Base-by-base conservation (phyloP, 2,329 filamentous ascomycete genomes). In the Microdochium paspali region DNA sequence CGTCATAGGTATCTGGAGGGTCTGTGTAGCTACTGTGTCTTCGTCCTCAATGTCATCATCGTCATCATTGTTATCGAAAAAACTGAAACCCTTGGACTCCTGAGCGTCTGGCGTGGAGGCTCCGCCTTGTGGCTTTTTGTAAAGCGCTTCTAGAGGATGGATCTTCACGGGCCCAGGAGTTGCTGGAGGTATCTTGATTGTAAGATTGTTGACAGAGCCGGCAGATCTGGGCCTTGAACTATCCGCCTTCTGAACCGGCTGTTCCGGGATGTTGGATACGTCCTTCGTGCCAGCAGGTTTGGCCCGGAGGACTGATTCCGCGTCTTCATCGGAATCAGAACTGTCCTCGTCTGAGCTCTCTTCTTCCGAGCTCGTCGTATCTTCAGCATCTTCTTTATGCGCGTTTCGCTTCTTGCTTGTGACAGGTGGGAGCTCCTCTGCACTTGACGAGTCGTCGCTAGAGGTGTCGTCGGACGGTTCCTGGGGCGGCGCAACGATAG, bases 121-220 rank as follows among this genome's bases (percentile, higher is more conserved):
- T 3, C 64, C 63, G 26, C 70, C 64, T 30, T 79, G 75, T 0
- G 79, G 66, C 4, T 80, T 80, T 68, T 96, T 97, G 74, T 94
- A 98, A 2, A 97, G 77, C 1, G 89, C 89, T 69, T 97, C 90
- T 1, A 97, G 76, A 0, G 93, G 91, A 56, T 97, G 91, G 0
- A 95, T 71, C 52, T 77, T 71, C 45, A 64, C 54, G 3, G 61
- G 51, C n/a, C 66, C 62, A 1, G 75, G 69, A 5, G 71, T 70
- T 47, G 65, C 51, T 20, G 71, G 67, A 15, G 74, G 74, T 48
- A 79, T 77, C 56, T 73, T 74, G 61, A 82, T 78, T 24, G 71
- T 74, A 40, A 83, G 63, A 55, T 67, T 72, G 50, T 65, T 70
- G 28, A 68, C 59, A 10, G 75, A 77, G 44, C 70, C 63, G 3